A percentile compares a stretch with the other conserved stretches of the same genome.
Evolutionary conservation across 2,329 filamentous ascomycete species (phyloP).

Genomic region (Oidium heveae): DNA sequence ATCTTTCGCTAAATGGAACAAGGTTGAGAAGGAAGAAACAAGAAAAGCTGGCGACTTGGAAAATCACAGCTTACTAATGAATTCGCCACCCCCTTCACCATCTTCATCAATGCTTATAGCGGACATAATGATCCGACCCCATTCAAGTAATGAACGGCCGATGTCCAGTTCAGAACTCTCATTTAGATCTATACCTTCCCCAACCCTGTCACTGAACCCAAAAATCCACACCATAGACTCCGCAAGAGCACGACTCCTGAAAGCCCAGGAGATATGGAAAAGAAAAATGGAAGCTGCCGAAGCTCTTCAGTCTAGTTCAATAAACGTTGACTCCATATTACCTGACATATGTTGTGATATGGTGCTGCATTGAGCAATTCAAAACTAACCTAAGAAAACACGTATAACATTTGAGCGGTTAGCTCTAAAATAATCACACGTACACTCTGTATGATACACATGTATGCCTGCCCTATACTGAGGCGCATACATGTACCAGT

Average conservation of each 20-base stretch:
- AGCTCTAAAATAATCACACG: too few relatives aligned
- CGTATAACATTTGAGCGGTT: too few relatives aligned
- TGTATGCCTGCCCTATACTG: too few relatives aligned
- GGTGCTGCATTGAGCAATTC: too few relatives aligned
- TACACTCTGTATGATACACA: too few relatives aligned
- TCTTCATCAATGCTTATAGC: constrained; percentile 2
- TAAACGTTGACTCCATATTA: too few relatives aligned
- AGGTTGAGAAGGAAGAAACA: constrained; percentile 21
- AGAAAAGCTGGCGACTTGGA: constrained; percentile 16
- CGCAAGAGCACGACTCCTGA: constrained; percentile 82
- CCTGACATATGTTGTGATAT: too few relatives aligned
- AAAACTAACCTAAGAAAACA: too few relatives aligned
- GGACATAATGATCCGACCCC: constrained; percentile 9
- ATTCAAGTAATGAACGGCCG: constrained; percentile 14
- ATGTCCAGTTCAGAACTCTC: constrained; percentile 11
- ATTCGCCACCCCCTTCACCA: constrained; percentile 10
- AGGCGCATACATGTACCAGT: too few relatives aligned
- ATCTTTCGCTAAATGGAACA: constrained; percentile 31
- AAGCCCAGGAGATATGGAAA: constrained; percentile 73
- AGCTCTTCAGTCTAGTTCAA: not conserved
- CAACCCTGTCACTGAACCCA: constrained; percentile 8
- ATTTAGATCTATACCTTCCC: constrained; percentile 6
- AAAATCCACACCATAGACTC: constrained; percentile 37
- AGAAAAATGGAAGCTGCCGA: constrained; percentile 32
- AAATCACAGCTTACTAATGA: constrained; percentile 5